Conservation (phyloP, 2,329 filamentous ascomycete species). For the Septoria petroselini region DNA sequence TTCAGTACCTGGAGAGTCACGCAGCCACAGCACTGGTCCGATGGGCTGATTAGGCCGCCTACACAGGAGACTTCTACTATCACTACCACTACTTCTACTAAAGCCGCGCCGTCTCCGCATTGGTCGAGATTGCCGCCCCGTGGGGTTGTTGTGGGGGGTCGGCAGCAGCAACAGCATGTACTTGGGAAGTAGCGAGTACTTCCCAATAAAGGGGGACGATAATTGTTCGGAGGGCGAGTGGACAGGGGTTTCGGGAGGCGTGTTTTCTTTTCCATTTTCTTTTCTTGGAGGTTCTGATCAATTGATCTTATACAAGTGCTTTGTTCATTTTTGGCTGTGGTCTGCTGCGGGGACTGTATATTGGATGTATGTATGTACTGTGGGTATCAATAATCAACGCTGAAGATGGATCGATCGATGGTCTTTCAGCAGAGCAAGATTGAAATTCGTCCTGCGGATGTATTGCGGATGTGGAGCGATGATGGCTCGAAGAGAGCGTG, state of each 20-base stretch:
- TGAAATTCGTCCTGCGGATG: too few species aligned
- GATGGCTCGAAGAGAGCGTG: too few species aligned
- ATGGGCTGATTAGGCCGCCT: slow-evolving; percentile 1
- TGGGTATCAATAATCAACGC: too few species aligned
- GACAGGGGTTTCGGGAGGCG: background rate
- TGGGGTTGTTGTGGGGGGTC: slow-evolving; percentile 7
- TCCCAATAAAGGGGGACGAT: background rate
- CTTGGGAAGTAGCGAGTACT: background rate
- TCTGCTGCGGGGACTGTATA: too few species aligned
- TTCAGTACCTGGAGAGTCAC: slow-evolving; percentile 1
- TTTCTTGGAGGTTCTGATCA: too few species aligned
- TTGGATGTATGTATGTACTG: too few species aligned
- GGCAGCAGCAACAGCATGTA: background rate
- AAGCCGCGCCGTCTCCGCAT: slow-evolving; percentile 11
- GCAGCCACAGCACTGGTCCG: background rate
- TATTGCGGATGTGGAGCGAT: slow-evolving; percentile 2
- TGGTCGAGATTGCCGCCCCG: slow-evolving; percentile 3
- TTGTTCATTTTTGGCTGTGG: too few species aligned
- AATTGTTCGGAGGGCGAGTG: slow-evolving; percentile 4
- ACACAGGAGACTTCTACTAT: background rate
- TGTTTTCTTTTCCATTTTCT: background rate
- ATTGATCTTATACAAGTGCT: too few species aligned
- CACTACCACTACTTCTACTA: background rate
- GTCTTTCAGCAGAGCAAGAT: background rate
- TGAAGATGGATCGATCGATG: too few species aligned